A percentile compares a stretch with the other conserved stretches of the same genome.
phyloP scores from a whole-genome alignment of 2,329 filamentous ascomycete species.

The Fusarium luffae region DNA sequence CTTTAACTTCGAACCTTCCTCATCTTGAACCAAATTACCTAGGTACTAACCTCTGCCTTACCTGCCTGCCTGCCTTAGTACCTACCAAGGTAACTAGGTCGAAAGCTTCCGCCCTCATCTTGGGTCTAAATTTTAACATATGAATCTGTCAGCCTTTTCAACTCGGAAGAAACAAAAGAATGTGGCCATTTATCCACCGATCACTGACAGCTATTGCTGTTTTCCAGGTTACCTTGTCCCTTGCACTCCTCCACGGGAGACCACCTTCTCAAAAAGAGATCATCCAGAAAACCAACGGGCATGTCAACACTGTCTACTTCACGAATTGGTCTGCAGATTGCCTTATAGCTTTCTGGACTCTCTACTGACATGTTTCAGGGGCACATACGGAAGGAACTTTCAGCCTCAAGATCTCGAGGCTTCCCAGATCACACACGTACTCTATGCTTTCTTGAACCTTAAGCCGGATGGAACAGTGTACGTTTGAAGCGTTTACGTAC shows the following conservation, averaged over 20 bases:
- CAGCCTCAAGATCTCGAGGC: constrained; percentile 43
- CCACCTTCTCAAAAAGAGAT: constrained; percentile 6
- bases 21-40: neutral
- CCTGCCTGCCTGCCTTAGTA: neutral
- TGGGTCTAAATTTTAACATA: neutral
- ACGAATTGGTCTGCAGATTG: constrained; percentile 19
- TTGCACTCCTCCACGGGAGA: constrained; percentile 35
- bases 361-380: constrained; percentile 31
- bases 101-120: neutral
- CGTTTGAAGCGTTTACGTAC: constrained; percentile 34
- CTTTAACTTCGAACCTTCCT: neutral
- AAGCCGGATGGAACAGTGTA: constrained; percentile 77
- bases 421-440: constrained; percentile 76
- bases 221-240: constrained; percentile 39
- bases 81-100: neutral
- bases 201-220: constrained; percentile 44
- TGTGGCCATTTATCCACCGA: constrained; percentile 44
- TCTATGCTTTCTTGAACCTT: constrained; percentile 86
- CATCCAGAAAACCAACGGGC: constrained; percentile 40
- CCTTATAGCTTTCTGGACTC: constrained; percentile 58
- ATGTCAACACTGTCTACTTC: constrained; percentile 31
- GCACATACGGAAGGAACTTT: constrained; percentile 36
- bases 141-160: neutral
- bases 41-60: too few species aligned
- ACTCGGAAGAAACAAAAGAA: constrained; percentile 17